Evolutionary conservation across 2,329 filamentous ascomycete genomes (phyloP).

Genomic region (Aureobasidium pullulans): DNA sequence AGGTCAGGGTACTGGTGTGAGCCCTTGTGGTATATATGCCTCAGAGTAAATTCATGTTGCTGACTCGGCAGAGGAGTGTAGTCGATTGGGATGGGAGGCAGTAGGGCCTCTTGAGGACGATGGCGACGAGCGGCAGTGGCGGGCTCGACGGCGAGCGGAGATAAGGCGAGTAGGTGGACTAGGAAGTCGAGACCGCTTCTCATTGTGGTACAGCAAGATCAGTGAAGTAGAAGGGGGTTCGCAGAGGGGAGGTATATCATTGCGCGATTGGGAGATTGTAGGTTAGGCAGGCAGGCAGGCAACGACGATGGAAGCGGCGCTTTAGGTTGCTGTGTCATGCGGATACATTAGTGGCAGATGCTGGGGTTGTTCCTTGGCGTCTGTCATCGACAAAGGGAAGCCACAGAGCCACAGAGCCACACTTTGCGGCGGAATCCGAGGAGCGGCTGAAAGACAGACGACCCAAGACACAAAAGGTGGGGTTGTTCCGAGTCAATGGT

Average conservation of each 20-base stretch:
- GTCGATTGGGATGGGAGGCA: slow-evolving; percentile 11
- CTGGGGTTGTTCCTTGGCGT: not conserved
- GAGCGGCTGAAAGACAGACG: no score
- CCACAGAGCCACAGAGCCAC: no score
- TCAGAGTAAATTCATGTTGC: slow-evolving; percentile 46
- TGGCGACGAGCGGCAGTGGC: slow-evolving; percentile 3
- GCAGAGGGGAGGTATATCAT: not conserved
- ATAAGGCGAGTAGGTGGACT: slow-evolving; percentile 10
- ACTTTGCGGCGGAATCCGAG: no score
- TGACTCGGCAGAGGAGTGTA: not conserved
- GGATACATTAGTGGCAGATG: not conserved
- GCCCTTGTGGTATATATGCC: slow-evolving; percentile 90
- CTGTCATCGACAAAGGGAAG: not conserved
- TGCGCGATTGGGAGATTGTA: not conserved
- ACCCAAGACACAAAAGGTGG: not conserved
- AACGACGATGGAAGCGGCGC: not conserved
- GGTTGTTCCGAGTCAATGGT: not conserved
- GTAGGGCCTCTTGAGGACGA: slow-evolving; percentile 13
- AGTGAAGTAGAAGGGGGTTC: not conserved
- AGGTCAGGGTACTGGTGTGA: slow-evolving; percentile 69
- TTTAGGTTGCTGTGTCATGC: not conserved
- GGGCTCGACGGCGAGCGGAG: slow-evolving; percentile 4
- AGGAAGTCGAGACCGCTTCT: slow-evolving; percentile 3
- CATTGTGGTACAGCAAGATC: not conserved
- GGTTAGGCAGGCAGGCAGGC: not conserved